phyloP scores from a whole-genome alignment of 768 basidiomycete genomes.

The Nevesoporus exiguus region DNA sequence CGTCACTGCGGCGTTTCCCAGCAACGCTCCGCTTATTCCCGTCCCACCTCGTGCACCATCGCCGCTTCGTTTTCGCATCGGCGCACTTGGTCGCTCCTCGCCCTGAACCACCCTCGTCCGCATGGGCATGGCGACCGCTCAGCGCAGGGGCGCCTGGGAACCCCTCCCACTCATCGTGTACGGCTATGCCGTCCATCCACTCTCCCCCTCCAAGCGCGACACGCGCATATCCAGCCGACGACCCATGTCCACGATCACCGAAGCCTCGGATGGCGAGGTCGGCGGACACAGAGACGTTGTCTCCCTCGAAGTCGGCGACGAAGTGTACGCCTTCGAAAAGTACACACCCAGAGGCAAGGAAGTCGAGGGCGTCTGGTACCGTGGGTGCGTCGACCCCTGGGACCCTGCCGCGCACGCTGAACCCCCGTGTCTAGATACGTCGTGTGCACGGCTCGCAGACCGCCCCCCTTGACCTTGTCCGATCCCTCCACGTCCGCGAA shows the following conservation, averaged over 20 bases:
- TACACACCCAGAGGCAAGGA: constrained; percentile 74
- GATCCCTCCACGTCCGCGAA: constrained; percentile 49
- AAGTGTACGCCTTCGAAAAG: constrained; percentile 95
- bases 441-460: constrained; percentile 71
- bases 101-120: neutral
- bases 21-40: too few relatives aligned
- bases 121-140: constrained; percentile 23
- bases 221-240: constrained; percentile 53
- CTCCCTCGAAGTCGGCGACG: constrained; percentile 90
- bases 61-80: too few relatives aligned
- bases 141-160: constrained; percentile 52
- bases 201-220: constrained; percentile 71
- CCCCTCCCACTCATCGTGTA: constrained; percentile 77
- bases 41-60: too few relatives aligned
- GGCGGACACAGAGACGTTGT: constrained; percentile 72
- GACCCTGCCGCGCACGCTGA: neutral
- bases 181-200: constrained; percentile 86
- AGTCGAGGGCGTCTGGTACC: constrained; percentile 82
- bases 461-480: constrained; percentile 66
- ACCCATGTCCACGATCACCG: constrained; percentile 42
- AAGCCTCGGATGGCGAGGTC: constrained; percentile 55
- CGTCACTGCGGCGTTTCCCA: too few relatives aligned
- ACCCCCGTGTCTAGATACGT: constrained; percentile 59
- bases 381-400: constrained; percentile 65
- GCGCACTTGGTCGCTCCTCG: neutral